Evolutionary conservation across 139 green algal species (phyloP).

Genomic region (Deuterostichococcus epilithicus): DNA sequence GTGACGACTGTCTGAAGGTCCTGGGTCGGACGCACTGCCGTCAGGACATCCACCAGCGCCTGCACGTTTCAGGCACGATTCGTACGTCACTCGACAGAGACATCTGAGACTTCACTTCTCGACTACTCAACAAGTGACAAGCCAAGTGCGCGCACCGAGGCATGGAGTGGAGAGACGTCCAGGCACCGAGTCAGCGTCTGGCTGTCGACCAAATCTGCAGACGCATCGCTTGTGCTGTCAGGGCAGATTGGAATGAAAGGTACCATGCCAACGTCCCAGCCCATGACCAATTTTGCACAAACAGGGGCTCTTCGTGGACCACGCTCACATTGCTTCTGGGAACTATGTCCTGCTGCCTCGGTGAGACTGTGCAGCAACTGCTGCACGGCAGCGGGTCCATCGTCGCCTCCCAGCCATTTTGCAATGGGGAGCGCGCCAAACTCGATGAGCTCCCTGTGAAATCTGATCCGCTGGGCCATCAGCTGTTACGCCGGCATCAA

Average conservation of each 20-base stretch:
- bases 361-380: conserved; percentile 21
- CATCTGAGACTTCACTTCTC: no score
- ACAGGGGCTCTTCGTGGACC: no score
- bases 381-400: conserved; percentile 22
- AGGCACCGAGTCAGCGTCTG: conserved; percentile 10
- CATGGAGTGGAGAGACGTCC: conserved; percentile 21
- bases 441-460: conserved; percentile 31
- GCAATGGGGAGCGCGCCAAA: conserved; percentile 32
- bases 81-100: no score
- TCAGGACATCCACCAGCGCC: neutral
- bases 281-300: neutral
- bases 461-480: neutral
- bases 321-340: conserved; percentile 15
- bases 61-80: no score
- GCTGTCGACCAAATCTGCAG: conserved; percentile 16
- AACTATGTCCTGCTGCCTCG: neutral
- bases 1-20: neutral
- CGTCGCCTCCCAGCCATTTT: conserved; percentile 32
- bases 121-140: no score
- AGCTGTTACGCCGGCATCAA: no score
- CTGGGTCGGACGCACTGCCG: neutral
- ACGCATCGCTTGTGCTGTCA: neutral
- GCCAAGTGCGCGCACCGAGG: conserved; percentile 4
- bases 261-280: no score
- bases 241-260: neutral